phyloP scores from a whole-genome alignment of 768 basidiomycete genomes.

The Lentinula guzmanii region DNA sequence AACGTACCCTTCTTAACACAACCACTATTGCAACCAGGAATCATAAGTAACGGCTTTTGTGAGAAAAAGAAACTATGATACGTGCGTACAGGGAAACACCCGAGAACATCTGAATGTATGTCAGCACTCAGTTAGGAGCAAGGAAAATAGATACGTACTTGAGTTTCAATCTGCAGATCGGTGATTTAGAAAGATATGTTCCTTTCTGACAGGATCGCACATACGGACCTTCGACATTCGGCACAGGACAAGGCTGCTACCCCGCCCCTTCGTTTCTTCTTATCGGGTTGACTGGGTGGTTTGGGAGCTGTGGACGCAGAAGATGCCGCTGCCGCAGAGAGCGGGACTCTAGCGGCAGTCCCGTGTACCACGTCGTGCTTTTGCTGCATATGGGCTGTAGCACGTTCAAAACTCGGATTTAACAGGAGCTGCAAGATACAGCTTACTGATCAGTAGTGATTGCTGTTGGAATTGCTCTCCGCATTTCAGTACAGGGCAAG shows the following conservation, averaged over 20 bases:
- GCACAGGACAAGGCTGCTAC: slow-evolving; percentile 4
- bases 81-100: slow-evolving; percentile 60
- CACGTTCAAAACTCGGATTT: background rate
- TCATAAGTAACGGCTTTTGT: slow-evolving; percentile 4
- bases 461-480: slow-evolving; percentile 4
- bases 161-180: background rate
- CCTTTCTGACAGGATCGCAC: background rate
- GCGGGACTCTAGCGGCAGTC: slow-evolving; percentile 4
- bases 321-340: slow-evolving; percentile 3
- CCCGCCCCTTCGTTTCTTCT: slow-evolving; percentile 4
- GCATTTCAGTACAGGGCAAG: slow-evolving; percentile 3
- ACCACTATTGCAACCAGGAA: slow-evolving; percentile 26
- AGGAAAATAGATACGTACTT: background rate
- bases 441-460: background rate
- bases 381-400: slow-evolving; percentile 3
- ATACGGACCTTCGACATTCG: slow-evolving; percentile 1
- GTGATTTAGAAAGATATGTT: background rate
- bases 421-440: background rate
- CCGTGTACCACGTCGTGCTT: slow-evolving; percentile 6
- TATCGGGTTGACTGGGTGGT: slow-evolving; percentile 1
- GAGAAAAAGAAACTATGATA: slow-evolving; percentile 4
- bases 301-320: background rate
- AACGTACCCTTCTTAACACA: slow-evolving; percentile 46
- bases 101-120: slow-evolving; percentile 21
- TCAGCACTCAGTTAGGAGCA: background rate